Percentiles rank a stretch among this genome's conserved stretches.
Conservation (phyloP, 2,329 filamentous ascomycete genomes). For the Epichloe coenophiala region DNA sequence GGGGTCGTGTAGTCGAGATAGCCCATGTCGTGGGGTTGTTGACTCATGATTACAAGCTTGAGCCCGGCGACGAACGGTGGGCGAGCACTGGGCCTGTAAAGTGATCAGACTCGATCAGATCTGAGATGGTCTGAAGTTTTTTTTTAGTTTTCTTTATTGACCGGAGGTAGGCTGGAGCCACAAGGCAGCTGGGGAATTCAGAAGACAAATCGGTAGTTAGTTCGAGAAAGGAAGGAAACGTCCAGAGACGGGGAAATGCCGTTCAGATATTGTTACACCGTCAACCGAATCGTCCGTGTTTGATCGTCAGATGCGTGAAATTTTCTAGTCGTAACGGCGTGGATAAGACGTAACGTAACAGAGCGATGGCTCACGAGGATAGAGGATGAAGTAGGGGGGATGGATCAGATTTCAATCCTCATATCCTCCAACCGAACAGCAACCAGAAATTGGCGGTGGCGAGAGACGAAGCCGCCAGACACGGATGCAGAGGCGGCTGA, state of each 20-base stretch:
- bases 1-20: slow-evolving; percentile 55
- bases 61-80: slow-evolving; percentile 11
- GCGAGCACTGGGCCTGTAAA: slow-evolving; percentile 13
- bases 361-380: background rate
- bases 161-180: background rate
- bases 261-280: background rate
- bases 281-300: background rate
- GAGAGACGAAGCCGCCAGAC: background rate
- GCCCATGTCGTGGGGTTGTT: slow-evolving; percentile 45
- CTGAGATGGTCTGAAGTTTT: background rate
- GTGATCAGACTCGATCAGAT: background rate
- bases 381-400: background rate
- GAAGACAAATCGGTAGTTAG: background rate
- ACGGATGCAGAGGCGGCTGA: background rate
- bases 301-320: background rate
- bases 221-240: background rate
- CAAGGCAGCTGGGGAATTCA: background rate
- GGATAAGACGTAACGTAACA: background rate
- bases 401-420: background rate
- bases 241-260: background rate
- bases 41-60: slow-evolving; percentile 21
- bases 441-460: background rate
- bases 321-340: slow-evolving; percentile 1
- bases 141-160: background rate
- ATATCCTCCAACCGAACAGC: background rate